Evolutionary conservation across 805 yeast species (phyloP).

Genomic region (Candida tallmaniae): DNA sequence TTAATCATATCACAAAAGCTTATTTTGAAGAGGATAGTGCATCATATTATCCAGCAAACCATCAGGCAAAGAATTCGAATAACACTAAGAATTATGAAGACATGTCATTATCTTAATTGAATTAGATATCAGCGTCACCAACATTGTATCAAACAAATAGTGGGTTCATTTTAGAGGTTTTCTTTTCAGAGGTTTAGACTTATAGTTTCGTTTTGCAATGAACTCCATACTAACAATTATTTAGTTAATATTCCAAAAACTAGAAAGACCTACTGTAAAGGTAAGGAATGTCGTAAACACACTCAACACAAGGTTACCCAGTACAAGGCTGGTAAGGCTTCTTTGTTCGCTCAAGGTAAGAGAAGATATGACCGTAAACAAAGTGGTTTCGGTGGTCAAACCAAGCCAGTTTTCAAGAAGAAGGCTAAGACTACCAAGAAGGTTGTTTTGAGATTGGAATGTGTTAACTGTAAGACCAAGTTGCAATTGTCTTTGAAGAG

Average conservation of each 20-base stretch:
- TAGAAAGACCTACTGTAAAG: constrained; percentile 99
- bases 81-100: too few relatives aligned
- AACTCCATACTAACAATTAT: constrained; percentile 7
- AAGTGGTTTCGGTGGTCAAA: constrained; percentile 99
- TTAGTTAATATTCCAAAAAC: constrained; percentile 99
- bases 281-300: constrained; percentile 98
- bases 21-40: too few relatives aligned
- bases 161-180: too few relatives aligned
- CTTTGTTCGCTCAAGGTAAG: constrained; percentile 99
- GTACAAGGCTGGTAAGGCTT: constrained; percentile 99
- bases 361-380: constrained; percentile 99
- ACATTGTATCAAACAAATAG: too few relatives aligned
- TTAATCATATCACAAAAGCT: too few relatives aligned
- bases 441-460: constrained; percentile 98
- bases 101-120: too few relatives aligned
- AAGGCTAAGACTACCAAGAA: constrained; percentile 99
- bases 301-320: constrained; percentile 99
- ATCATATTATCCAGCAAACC: too few relatives aligned
- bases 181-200: too few relatives aligned
- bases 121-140: too few relatives aligned
- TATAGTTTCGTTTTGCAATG: too few relatives aligned
- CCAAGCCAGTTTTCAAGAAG: constrained; percentile 99
- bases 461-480: constrained; percentile 98
- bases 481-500: constrained; percentile 97
- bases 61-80: too few relatives aligned